Evolutionary conservation across 73 alveolate genomes (phyloP).

Genomic region (Paramecium sexaurelia): DNA sequence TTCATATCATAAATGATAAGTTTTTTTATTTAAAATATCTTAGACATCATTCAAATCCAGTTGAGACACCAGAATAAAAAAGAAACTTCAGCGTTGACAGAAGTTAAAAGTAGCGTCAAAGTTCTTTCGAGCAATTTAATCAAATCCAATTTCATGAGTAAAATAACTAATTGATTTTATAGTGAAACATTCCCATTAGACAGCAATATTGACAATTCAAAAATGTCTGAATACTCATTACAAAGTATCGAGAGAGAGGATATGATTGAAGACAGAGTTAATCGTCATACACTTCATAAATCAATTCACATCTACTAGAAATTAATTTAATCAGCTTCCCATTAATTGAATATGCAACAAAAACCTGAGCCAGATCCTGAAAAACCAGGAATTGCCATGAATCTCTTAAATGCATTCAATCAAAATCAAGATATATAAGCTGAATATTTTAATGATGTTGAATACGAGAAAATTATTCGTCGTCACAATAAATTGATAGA

Average conservation of each 20-base stretch:
- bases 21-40: background rate
- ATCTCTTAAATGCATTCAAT: background rate
- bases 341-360: background rate
- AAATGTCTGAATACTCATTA: background rate
- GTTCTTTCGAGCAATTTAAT: background rate
- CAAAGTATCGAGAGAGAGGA: background rate
- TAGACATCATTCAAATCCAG: background rate
- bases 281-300: background rate
- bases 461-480: background rate
- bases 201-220: background rate
- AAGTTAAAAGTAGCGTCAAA: background rate
- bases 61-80: background rate
- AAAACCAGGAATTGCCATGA: background rate
- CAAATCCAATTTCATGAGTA: background rate
- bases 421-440: background rate
- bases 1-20: background rate
- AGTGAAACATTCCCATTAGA: background rate
- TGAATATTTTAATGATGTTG: background rate
- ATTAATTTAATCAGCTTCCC: background rate
- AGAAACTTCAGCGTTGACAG: background rate
- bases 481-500: background rate
- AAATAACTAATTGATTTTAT: background rate
- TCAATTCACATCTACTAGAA: background rate
- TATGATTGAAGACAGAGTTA: background rate
- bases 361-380: constrained; percentile 14